phyloP scores from a whole-genome alignment of 2,329 filamentous ascomycete species.

The Fusarium staphyleae region DNA sequence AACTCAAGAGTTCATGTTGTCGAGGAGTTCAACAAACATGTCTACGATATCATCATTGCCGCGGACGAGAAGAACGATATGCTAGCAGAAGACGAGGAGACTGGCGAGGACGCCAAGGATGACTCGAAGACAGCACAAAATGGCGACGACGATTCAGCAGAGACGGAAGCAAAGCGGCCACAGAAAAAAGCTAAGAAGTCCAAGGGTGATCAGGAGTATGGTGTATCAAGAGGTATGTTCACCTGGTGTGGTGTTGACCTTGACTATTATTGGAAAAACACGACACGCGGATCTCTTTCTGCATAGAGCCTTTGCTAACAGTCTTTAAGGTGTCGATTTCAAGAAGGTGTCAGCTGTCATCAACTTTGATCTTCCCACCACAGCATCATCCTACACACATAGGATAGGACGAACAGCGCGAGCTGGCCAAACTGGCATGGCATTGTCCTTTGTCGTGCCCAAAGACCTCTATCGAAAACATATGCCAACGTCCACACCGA shows the following conservation, averaged over 20 bases:
- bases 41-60: constrained; percentile 98
- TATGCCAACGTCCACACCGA: constrained; percentile 79
- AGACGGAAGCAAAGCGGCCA: constrained; percentile 43
- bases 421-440: constrained; percentile 90
- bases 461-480: constrained; percentile 85
- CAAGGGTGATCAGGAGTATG: constrained; percentile 83
- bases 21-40: constrained; percentile 93
- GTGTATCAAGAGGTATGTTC: constrained; percentile 80
- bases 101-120: constrained; percentile 48
- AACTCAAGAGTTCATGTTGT: constrained; percentile 94
- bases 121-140: constrained; percentile 23
- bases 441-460: constrained; percentile 93
- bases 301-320: constrained; percentile 22
- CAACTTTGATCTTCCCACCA: constrained; percentile 93
- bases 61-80: constrained; percentile 92
- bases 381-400: constrained; percentile 94
- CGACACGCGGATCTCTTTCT: not conserved
- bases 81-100: constrained; percentile 69
- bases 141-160: constrained; percentile 35
- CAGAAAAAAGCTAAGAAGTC: constrained; percentile 56
- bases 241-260: not conserved
- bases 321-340: constrained; percentile 76
- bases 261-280: not conserved
- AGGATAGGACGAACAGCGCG: constrained; percentile 92
- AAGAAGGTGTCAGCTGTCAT: constrained; percentile 92